Conservation (phyloP, 164 flowering plant genomes). For the Vitis amurensis region DNA sequence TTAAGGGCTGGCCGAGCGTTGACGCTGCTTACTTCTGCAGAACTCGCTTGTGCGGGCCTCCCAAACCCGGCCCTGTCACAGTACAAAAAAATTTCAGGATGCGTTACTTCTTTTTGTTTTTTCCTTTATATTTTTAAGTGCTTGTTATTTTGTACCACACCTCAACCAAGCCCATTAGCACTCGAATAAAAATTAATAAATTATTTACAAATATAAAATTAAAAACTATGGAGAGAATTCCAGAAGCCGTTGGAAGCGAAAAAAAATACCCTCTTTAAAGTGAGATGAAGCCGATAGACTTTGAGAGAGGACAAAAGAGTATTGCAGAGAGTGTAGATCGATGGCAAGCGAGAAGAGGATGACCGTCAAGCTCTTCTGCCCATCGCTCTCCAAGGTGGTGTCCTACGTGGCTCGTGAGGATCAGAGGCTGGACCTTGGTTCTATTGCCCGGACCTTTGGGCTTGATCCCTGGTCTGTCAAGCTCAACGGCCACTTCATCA, state of each 20-base stretch:
- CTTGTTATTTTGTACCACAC: no score
- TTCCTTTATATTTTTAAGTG: no score
- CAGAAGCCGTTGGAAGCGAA: slow-evolving; percentile 18
- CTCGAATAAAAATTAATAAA: no score
- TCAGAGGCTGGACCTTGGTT: slow-evolving; percentile 58
- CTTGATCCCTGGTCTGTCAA: slow-evolving; percentile 62
- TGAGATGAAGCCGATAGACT: neutral
- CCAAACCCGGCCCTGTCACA: slow-evolving; percentile 30
- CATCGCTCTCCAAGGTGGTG: slow-evolving; percentile 42
- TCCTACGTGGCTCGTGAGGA: slow-evolving; percentile 40
- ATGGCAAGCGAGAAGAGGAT: slow-evolving; percentile 22
- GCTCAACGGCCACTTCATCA: slow-evolving; percentile 73
- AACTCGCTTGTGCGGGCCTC: slow-evolving; percentile 99
- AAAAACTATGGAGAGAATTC: slow-evolving; percentile 13
- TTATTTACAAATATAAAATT: neutral
- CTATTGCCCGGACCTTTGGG: slow-evolving; percentile 62
- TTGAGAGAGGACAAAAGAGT: neutral
- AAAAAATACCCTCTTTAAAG: neutral
- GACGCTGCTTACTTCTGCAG: slow-evolving; percentile 99
- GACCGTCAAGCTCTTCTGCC: slow-evolving; percentile 57
- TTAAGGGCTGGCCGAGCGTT: slow-evolving; percentile 87
- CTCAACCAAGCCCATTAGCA: no score
- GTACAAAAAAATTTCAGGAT: no score
- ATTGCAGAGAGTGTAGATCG: slow-evolving; percentile 5
- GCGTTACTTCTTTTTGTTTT: no score